Evolutionary conservation across 139 green algal species (phyloP), one percentile per base, ranked within the genome.

Genomic region (Chlamydomonas sphaeroides): DNA sequence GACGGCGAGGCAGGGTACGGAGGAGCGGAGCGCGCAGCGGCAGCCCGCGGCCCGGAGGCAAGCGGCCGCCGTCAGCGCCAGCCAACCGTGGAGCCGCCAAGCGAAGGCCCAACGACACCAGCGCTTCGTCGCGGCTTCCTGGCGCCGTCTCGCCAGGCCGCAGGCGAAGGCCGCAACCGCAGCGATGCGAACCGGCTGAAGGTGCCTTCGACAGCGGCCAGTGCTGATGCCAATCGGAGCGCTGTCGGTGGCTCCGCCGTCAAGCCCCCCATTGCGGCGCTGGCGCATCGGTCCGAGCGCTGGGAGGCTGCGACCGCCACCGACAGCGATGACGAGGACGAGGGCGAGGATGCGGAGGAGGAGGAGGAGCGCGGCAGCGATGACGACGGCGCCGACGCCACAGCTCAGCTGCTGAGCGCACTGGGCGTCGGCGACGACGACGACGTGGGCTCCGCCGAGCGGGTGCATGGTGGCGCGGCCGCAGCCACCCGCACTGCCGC

Each of bases 291-390:
- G n/a, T n/a, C n/a, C n/a, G n/a, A 51, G n/a, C 53, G n/a, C 0
- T 82, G 75, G 75, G 75, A 82, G 75, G 61, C 45, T 11, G 5
- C 26, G 14, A 88, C 87, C 0, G 87, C 71, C 0, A 88, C 87
- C 2, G 87, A 90, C 73, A 90, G 87, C 67, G 87, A 90, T n/a
- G 87, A 90, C 36, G 77, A 85, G 15, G 57, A 67, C 2, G 33
- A 11, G 35, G 49, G 51, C 65, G 18, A 65, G 30, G 56, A 63
- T n/a, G 56, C 75, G 32, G 51, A 56, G 33, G 28, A 65, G 15
- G 63, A 59, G 23, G 33, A 28, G 17, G 51, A 17, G 4, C 4
- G 51, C 20, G 51, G 20, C 41, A 8, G 65, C 21, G 61, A 59
- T 2, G 80, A 68, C 0, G 71, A 71, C 1, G 59, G 48, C 3